phyloP scores from a whole-genome alignment of 2,329 filamentous ascomycete genomes.

The Zopfia rhizophila region DNA sequence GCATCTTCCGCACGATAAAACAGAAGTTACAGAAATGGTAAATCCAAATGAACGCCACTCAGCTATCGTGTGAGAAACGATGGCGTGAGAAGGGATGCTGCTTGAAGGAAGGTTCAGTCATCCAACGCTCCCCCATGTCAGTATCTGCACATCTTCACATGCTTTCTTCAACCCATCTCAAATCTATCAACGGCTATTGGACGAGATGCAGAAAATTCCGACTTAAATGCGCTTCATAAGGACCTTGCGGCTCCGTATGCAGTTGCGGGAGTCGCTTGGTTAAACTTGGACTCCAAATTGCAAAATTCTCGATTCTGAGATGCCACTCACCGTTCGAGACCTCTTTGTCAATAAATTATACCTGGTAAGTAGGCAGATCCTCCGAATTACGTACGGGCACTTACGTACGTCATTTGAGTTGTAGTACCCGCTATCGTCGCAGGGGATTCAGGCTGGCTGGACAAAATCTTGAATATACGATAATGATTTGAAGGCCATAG shows the following conservation, averaged over 20 bases:
- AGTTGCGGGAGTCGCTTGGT: constrained; percentile 22
- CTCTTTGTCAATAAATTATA: not conserved
- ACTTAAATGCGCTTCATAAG: constrained; percentile 22
- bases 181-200: constrained; percentile 9
- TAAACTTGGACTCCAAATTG: too few relatives aligned
- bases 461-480: too few relatives aligned
- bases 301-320: too few relatives aligned
- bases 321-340: constrained; percentile 6
- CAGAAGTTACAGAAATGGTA: too few relatives aligned
- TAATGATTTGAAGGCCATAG: not conserved
- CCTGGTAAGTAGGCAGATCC: constrained; percentile 18
- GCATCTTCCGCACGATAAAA: too few relatives aligned
- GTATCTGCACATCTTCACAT: constrained; percentile 15
- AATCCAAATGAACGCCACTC: too few relatives aligned
- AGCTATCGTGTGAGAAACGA: too few relatives aligned
- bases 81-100: too few relatives aligned
- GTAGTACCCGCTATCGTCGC: too few relatives aligned
- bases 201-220: constrained; percentile 2
- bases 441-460: too few relatives aligned
- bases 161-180: constrained; percentile 4
- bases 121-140: too few relatives aligned
- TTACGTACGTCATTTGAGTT: constrained; percentile 1
- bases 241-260: constrained; percentile 24
- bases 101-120: too few relatives aligned
- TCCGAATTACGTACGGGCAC: constrained; percentile 13